Evolutionary conservation across 1,284 basidiomycete genomes (phyloP).

Genomic region (Fomitopsis betulina): DNA sequence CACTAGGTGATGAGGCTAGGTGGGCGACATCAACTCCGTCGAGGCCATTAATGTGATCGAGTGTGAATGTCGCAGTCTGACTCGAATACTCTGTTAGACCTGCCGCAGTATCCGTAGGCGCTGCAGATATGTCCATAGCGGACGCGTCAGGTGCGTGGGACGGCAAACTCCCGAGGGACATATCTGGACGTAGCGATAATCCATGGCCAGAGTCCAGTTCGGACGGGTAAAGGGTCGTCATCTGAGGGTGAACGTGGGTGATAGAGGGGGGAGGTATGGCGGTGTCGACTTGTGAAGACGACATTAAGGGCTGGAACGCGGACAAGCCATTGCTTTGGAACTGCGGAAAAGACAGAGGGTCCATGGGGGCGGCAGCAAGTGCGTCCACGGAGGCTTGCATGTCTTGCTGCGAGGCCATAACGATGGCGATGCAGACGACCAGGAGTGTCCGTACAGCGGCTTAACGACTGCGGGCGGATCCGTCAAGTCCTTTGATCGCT

Average conservation of each 20-base stretch:
- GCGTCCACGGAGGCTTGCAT: conserved; percentile 11
- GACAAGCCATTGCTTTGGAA: conserved; percentile 18
- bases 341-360: conserved; percentile 24
- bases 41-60: conserved; percentile 24
- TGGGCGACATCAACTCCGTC: conserved; percentile 21
- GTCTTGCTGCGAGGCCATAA: conserved; percentile 26
- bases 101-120: conserved; percentile 21
- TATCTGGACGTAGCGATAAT: conserved; percentile 35
- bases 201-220: conserved; percentile 31
- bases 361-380: conserved; percentile 16
- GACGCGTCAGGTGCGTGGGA: conserved; percentile 29
- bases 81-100: conserved; percentile 36
- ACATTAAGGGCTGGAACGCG: conserved; percentile 22
- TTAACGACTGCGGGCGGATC: background rate
- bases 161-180: conserved; percentile 31
- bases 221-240: conserved; percentile 33
- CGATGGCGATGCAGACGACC: conserved; percentile 6
- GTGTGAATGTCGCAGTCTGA: conserved; percentile 22
- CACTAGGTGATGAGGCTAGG: conserved; percentile 35
- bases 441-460: background rate
- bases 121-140: conserved; percentile 33
- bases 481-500: background rate
- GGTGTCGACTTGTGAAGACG: conserved; percentile 25
- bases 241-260: conserved; percentile 24
- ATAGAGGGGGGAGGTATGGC: conserved; percentile 19